Evolutionary conservation across 108 stramenopile species (phyloP).

Genomic region (Aurantiochytrium sp.): DNA sequence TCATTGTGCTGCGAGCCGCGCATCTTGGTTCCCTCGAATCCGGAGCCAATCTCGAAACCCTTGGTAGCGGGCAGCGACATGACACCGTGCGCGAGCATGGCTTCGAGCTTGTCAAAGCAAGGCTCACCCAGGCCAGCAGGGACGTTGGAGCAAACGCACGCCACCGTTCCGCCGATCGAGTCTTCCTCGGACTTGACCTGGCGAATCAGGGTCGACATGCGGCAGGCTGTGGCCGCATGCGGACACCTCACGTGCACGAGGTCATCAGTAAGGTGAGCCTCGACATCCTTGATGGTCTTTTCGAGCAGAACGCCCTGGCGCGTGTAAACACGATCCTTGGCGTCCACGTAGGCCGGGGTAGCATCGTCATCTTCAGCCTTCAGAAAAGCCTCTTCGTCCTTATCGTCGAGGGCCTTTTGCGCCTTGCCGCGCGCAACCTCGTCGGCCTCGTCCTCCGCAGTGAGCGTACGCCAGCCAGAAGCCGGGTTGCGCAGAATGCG

Average conservation of each 20-base stretch:
- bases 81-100: slow-evolving; percentile 96
- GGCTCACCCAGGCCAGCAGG: slow-evolving; percentile 89
- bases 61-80: slow-evolving; percentile 98
- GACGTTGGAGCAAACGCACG: slow-evolving; percentile 81
- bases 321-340: neutral
- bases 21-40: slow-evolving; percentile 85
- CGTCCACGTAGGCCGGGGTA: neutral
- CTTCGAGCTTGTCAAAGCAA: slow-evolving; percentile 97
- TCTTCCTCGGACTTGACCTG: slow-evolving; percentile 29
- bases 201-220: slow-evolving; percentile 22
- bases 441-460: neutral
- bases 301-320: neutral
- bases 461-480: neutral
- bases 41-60: slow-evolving; percentile 96
- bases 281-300: neutral
- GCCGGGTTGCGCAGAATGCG: slow-evolving; percentile 9
- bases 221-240: neutral
- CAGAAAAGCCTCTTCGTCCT: slow-evolving; percentile 5
- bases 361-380: neutral
- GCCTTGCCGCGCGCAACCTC: neutral
- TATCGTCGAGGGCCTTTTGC: neutral
- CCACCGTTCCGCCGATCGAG: slow-evolving; percentile 95
- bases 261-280: neutral
- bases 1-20: slow-evolving; percentile 95
- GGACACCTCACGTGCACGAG: slow-evolving; percentile 23